Evolutionary conservation across 2,329 filamentous ascomycete species (phyloP), one percentile per base, ranked within the genome.

Genomic region (Claviceps paspali): DNA sequence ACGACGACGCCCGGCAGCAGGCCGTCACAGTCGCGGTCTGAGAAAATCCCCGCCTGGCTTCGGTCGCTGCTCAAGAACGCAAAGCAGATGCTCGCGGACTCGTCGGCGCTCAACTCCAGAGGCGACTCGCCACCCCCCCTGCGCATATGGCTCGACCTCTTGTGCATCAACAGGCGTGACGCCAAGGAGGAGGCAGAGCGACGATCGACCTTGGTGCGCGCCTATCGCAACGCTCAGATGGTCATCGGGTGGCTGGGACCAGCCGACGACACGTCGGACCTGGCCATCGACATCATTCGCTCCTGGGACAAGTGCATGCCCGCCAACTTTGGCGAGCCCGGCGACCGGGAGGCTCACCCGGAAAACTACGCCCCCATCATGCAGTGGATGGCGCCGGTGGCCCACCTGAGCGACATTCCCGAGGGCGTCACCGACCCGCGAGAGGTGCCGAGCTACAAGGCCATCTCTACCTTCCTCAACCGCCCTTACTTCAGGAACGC

Each of bases 401-500:
- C 45, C 6, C 44, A 52, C 39, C 39, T 52, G 38, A 45, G 45
- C 28, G 36, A 47, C 9, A 38, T 43, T 1, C 44, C 47, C 12
- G 39, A 50, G 17, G 48, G 47, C 33, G 42, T 48, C 29, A 40
- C 43, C 11, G 33, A 43, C 29, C 47, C 48, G 7, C 43, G 45
- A 9, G 49, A 46, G 26, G 28, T 47, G 26, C 45, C 46, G 2
- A 49, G 48, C 41, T 43, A 45, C 38, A 39, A 44, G 21, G 49
- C 49, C 10, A 42, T 42, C 9, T 42, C 39, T 7, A 52, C 52
- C 30, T 56, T 59, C 29, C 42, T 57, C 28, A 45, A 39, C 23
- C 47, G 56, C 4, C 47, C 49, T 2, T 57, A 54, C 36, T 59
- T 59, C 36, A 50, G 54, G 22, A 53, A 56, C 6, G 51, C 49